Evolutionary conservation across 176 grass and related monocot species (phyloP), one percentile per base, ranked within the genome.

Genomic region (Typha latifolia): DNA sequence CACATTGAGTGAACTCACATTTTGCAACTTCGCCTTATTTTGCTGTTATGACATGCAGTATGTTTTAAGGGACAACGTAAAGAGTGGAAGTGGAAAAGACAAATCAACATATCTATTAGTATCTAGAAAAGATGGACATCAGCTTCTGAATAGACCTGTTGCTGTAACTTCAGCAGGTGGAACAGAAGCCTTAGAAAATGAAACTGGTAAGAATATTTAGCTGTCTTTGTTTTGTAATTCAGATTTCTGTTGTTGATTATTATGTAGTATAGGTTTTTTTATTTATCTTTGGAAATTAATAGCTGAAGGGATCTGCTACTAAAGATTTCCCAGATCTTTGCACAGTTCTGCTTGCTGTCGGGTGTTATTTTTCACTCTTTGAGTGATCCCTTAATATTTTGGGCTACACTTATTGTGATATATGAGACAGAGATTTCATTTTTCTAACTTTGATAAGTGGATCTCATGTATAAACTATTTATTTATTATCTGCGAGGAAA

Each of bases 31-130:
- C 5, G 51, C 14, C 51, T 53, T 15, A 53, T 53, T 55, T 55
- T 55, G 14, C 18, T 16, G 4, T 55, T 18, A n/a, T 55, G 51
- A 3, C 19, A 23, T 55, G 26, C 73, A 67, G 73, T 75, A 67
- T 56, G 49, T 75, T 7, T 50, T 66, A 56, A 75, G 19, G 73
- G 73, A 75, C 51, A 66, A n/a, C 50, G 64, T 11, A 48, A 75
- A 48, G 34, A 56, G 26, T 22, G 49, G 62, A 29, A 57, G 63
- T 34, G 47, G 22, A 6, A 75, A 67, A 19, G 62, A 48, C 31
- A 75, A 67, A 48, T 13, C 73, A 34, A 53, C 62, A 48, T 75
- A n/a, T 5, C 55, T 75, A 66, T 53, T 66, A 26, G 50, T 75
- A 29, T 26, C 73, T 56, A 67, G 63, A 63, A 75, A 56, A 27